These are phyloP conservation scores for Linnemannia elongata DNA, from an alignment of 192 early-diverging fungal species.

Conservation along the genomic window DNA sequence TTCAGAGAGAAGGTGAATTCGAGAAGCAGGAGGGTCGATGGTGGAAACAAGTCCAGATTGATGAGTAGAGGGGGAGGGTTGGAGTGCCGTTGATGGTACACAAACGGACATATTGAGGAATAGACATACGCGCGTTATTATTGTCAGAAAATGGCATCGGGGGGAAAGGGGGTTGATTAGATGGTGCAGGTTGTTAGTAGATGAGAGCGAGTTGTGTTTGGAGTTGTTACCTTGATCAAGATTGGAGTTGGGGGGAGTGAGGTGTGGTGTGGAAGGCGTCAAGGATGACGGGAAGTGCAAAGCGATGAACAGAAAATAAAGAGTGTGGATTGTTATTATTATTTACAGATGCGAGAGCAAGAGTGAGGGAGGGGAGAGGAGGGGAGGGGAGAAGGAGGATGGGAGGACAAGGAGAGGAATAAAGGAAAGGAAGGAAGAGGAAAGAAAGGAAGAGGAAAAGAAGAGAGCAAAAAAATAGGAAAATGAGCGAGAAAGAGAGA, in stretches of 20 bases:
- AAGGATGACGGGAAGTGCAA: neutral
- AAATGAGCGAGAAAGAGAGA: slow-evolving; percentile 1
- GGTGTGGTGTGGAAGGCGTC: neutral
- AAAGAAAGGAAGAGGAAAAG: neutral
- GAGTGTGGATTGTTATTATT: neutral
- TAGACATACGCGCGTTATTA: no score
- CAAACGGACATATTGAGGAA: no score
- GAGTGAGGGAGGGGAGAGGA: neutral
- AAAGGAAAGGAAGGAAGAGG: neutral
- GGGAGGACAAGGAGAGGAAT: neutral
- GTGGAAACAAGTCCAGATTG: neutral
- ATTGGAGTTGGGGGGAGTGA: neutral
- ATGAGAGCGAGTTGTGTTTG: neutral
- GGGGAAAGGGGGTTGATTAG: no score
- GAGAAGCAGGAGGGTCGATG: neutral
- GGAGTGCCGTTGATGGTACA: no score
- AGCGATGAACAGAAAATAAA: neutral
- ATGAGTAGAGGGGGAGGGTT: no score
- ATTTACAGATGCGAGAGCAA: slow-evolving; percentile 2
- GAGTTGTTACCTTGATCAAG: neutral
- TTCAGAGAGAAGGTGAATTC: neutral
- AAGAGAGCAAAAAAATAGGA: neutral
- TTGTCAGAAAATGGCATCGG: no score
- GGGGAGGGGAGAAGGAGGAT: neutral
- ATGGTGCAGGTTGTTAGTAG: neutral